phyloP scores from a whole-genome alignment of 805 yeast genomes.

The Wickerhamiella kazuoi region DNA sequence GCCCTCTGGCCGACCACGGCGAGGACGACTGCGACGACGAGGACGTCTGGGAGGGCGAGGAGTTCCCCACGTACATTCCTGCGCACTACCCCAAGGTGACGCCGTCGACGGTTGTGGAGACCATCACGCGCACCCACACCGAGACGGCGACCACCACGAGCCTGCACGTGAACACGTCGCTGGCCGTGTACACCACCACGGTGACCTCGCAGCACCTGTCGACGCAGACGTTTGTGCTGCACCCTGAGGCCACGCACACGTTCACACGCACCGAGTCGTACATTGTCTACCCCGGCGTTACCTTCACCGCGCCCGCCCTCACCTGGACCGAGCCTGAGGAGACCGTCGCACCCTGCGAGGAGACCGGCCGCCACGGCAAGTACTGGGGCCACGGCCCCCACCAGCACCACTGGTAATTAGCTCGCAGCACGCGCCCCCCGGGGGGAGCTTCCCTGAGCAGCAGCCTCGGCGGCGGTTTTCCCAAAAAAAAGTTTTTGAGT shows the following conservation, averaged over 20 bases:
- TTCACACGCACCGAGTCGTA: conserved; percentile 7
- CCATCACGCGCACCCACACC: conserved; percentile 1
- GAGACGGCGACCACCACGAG: conserved; percentile 2
- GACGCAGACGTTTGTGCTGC: conserved; percentile 4
- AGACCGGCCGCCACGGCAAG: background rate
- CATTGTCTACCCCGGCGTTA: conserved; percentile 5
- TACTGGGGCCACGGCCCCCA: background rate
- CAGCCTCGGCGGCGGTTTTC: too few species aligned
- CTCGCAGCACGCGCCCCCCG: too few species aligned
- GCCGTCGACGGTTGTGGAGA: background rate
- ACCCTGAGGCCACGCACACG: conserved; percentile 7
- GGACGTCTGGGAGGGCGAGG: background rate
- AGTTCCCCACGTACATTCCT: background rate
- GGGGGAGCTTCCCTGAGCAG: too few species aligned
- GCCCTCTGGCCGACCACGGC: background rate
- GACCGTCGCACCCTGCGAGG: background rate
- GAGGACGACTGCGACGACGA: background rate
- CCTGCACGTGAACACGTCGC: conserved; percentile 3
- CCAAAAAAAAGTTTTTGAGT: too few species aligned
- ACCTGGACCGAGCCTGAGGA: conserved; percentile 1
- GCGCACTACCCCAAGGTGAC: background rate
- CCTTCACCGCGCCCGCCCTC: background rate
- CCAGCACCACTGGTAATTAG: background rate
- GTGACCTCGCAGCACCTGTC: conserved; percentile 2
- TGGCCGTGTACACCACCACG: conserved; percentile 2